phyloP scores from a whole-genome alignment of 1,139 yeast species.

The Debaryomyces udenii region DNA sequence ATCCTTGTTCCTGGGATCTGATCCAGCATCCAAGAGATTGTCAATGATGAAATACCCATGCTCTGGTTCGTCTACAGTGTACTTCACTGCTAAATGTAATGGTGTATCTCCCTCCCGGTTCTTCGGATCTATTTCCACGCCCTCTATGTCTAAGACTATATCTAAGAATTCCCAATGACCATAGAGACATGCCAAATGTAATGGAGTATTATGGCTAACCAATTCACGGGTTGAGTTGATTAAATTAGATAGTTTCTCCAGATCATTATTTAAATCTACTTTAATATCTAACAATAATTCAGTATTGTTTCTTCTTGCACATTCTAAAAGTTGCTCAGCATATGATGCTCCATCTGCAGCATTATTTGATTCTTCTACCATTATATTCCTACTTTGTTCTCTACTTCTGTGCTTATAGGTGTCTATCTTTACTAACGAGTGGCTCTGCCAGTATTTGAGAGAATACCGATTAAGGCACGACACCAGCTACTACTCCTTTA shows the following conservation, averaged over 20 bases:
- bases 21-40: slow-evolving; percentile 87
- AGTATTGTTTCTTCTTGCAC: slow-evolving; percentile 84
- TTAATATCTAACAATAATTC: slow-evolving; percentile 68
- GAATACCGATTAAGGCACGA: slow-evolving; percentile 12
- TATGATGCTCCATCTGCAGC: slow-evolving; percentile 69
- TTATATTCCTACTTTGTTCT: not conserved
- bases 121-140: slow-evolving; percentile 84
- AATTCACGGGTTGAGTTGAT: slow-evolving; percentile 77
- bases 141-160: slow-evolving; percentile 79
- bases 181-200: slow-evolving; percentile 78
- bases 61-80: slow-evolving; percentile 77
- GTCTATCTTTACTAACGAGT: not conserved
- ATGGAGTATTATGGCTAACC: slow-evolving; percentile 72
- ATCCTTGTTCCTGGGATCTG: slow-evolving; percentile 65
- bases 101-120: slow-evolving; percentile 88
- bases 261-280: slow-evolving; percentile 46
- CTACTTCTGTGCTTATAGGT: not conserved
- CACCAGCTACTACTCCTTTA: not conserved
- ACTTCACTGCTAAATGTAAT: slow-evolving; percentile 80
- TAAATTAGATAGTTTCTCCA: slow-evolving; percentile 54
- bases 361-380: slow-evolving; percentile 17
- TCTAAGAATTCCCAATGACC: slow-evolving; percentile 92
- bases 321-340: slow-evolving; percentile 80
- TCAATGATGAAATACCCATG: slow-evolving; percentile 82
- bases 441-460: slow-evolving; percentile 6